Evolutionary conservation across 2,329 filamentous ascomycete species (phyloP).

Genomic region (Colletotrichum liaoningense): DNA sequence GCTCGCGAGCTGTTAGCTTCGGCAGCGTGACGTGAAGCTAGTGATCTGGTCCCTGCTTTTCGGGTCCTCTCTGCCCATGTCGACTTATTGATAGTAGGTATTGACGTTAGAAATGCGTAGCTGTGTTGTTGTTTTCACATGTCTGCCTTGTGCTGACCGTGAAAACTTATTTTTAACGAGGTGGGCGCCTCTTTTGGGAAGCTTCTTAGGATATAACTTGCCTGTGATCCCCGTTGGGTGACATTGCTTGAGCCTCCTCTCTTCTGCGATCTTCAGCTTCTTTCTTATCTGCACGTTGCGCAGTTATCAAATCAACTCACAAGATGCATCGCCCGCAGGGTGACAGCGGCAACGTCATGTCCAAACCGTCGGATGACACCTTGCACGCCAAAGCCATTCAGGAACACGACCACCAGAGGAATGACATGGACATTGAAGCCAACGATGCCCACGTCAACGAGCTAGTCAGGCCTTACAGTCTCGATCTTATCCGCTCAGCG

Average conservation of each 20-base stretch:
- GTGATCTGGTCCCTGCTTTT: not conserved
- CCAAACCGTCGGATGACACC: slow-evolving; percentile 2
- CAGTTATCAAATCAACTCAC: not conserved
- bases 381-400: not conserved
- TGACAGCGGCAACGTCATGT: not conserved
- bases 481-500: slow-evolving; percentile 33
- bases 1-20: not conserved
- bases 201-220: not conserved
- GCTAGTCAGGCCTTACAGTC: slow-evolving; percentile 32
- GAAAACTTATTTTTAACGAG: not conserved
- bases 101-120: not conserved
- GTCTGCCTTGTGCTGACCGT: not conserved
- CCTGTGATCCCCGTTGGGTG: not conserved
- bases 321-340: not conserved
- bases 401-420: not conserved
- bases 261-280: not conserved
- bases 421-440: slow-evolving; percentile 3
- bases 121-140: not conserved
- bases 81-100: not conserved
- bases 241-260: not conserved
- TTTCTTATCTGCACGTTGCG: not conserved
- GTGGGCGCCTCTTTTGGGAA: not conserved
- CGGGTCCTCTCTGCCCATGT: not conserved
- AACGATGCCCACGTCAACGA: slow-evolving; percentile 1
- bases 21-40: not conserved